phyloP scores from a whole-genome alignment of 2,329 filamentous ascomycete genomes.

The Ascomycota sp. region DNA sequence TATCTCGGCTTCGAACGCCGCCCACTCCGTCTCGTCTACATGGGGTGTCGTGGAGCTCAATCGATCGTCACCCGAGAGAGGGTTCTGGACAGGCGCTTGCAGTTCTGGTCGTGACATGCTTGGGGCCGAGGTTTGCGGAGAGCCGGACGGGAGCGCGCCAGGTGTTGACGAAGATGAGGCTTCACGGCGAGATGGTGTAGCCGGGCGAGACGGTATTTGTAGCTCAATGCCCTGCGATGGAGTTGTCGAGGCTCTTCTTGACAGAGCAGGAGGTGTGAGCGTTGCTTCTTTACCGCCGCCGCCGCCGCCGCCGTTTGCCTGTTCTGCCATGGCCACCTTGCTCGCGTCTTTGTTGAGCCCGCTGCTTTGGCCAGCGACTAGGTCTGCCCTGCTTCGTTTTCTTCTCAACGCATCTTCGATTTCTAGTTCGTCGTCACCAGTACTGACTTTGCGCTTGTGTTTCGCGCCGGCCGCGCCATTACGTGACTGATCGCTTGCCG shows the following conservation, averaged over 20 bases:
- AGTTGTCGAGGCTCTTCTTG: slow-evolving; percentile 26
- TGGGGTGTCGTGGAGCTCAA: slow-evolving; percentile 5
- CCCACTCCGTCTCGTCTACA: slow-evolving; percentile 60
- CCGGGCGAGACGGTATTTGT: slow-evolving; percentile 39
- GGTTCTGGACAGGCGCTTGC: too few species aligned
- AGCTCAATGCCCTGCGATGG: slow-evolving; percentile 35
- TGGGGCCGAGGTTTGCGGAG: too few species aligned
- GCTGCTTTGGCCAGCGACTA: too few species aligned
- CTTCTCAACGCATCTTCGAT: slow-evolving; percentile 15
- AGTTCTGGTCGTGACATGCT: too few species aligned
- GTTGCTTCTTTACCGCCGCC: slow-evolving; percentile 4
- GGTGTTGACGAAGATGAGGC: slow-evolving; percentile 20
- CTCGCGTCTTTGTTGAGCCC: too few species aligned
- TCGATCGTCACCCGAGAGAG: too few species aligned
- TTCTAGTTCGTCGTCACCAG: slow-evolving; percentile 13
- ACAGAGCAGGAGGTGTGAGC: slow-evolving; percentile 19
- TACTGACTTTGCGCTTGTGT: slow-evolving; percentile 14
- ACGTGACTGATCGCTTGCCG: too few species aligned
- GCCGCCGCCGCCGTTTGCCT: neutral
- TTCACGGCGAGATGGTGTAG: slow-evolving; percentile 28
- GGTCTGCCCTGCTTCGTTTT: slow-evolving; percentile 24
- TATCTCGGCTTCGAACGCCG: slow-evolving; percentile 68
- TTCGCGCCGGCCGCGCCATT: slow-evolving; percentile 1
- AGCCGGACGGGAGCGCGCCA: slow-evolving; percentile 5
- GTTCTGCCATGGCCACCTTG: too few species aligned